A percentile compares a stretch with the other conserved stretches of the same genome.
Conservation (phyloP, 108 stramenopile species). For the Schizochytrium sp. region DNA sequence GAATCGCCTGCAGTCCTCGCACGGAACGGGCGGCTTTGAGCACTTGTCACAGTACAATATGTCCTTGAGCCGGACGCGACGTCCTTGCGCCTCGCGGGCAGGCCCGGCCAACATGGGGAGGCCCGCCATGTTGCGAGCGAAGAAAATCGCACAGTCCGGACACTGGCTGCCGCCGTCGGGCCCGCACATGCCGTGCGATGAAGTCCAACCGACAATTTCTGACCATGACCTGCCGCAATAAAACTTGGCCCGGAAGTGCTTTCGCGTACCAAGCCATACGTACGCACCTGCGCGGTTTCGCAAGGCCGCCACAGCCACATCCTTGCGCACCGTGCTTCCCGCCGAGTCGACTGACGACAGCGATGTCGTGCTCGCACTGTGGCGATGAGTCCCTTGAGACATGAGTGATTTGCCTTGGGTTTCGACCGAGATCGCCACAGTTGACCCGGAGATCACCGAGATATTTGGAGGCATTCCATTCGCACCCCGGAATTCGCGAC, state of each 20-base stretch:
- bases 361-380: too few species aligned
- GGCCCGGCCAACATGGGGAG: neutral
- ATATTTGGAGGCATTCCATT: neutral
- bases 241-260: neutral
- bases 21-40: neutral
- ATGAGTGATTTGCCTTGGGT: neutral
- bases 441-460: neutral
- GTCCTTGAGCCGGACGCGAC: neutral
- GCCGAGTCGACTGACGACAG: too few species aligned
- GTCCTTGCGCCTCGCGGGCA: neutral
- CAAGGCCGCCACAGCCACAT: neutral
- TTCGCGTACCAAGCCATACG: neutral
- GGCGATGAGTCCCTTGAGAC: neutral
- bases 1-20: neutral
- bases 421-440: neutral
- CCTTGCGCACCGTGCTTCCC: neutral
- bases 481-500: neutral
- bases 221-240: neutral
- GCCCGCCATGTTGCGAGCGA: neutral
- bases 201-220: neutral
- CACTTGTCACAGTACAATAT: neutral
- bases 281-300: neutral
- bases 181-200: neutral
- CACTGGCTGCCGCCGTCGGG: neutral
- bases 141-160: neutral